These are phyloP conservation scores for Cardamine chenopodiifolia DNA, from an alignment of 345 rosid genomes.

Conservation along the genomic window DNA sequence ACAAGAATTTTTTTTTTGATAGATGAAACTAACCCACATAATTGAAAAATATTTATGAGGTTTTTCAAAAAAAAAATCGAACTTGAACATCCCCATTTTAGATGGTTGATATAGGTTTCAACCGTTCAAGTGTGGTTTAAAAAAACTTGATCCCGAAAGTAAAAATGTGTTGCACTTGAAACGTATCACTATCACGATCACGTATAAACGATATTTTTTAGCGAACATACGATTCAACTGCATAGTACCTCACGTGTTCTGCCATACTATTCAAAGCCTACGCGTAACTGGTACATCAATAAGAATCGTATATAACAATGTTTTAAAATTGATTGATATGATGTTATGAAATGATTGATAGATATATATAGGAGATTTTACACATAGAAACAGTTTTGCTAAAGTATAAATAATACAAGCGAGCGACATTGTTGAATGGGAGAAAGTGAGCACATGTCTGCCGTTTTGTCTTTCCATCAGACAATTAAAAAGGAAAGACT, in stretches of 20 bases:
- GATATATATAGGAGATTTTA: not conserved
- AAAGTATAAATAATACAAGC: constrained; percentile 21
- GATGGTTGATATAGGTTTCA: too few species aligned
- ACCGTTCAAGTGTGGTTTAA: too few species aligned
- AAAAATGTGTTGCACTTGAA: not conserved
- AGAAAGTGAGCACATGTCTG: constrained; percentile 18
- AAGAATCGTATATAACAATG: not conserved
- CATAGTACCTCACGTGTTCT: not conserved
- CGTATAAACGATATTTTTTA: not conserved
- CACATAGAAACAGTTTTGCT: constrained; percentile 6
- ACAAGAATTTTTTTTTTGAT: too few species aligned
- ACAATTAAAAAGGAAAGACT: not conserved
- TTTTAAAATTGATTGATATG: constrained; percentile 27
- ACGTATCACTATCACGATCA: not conserved
- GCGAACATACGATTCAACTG: not conserved
- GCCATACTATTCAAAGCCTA: not conserved
- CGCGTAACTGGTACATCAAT: not conserved
- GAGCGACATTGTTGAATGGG: constrained; percentile 21
- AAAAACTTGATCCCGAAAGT: too few species aligned
- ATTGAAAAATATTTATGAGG: too few species aligned
- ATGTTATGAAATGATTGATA: constrained; percentile 26
- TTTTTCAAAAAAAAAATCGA: too few species aligned
- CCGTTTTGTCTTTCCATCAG: not conserved
- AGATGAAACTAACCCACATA: too few species aligned
- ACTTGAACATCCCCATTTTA: too few species aligned